Conservation (phyloP, 2,329 filamentous ascomycete genomes). For the Fulvia fulva region DNA sequence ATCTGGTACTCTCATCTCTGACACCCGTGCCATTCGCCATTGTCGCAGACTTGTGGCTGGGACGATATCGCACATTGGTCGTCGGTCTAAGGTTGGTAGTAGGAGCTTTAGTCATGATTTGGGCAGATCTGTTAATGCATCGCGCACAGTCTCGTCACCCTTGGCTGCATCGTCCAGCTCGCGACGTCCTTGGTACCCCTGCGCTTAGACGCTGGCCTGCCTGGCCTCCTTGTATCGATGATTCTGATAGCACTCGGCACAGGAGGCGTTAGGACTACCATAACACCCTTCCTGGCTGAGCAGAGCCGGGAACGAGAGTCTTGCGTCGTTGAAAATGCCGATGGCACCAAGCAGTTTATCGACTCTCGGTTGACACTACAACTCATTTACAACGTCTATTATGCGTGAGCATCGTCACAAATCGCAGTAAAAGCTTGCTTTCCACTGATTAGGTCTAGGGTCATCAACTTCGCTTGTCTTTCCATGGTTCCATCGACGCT, state of each 20-base stretch:
- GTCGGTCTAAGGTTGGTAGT: conserved; percentile 3
- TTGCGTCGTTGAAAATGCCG: background rate
- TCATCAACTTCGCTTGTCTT: conserved; percentile 12
- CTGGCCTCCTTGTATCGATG: conserved; percentile 6
- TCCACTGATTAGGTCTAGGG: conserved; percentile 1
- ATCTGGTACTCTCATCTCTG: conserved; percentile 8
- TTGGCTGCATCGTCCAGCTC: conserved; percentile 10
- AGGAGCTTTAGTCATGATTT: background rate
- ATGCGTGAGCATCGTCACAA: conserved; percentile 6
- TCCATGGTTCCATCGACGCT: conserved; percentile 9
- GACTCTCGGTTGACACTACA: conserved; percentile 12
- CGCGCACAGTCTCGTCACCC: background rate
- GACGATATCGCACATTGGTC: conserved; percentile 6
- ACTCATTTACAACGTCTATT: conserved; percentile 14
- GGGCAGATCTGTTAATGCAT: background rate
- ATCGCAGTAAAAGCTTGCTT: background rate
- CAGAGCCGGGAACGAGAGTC: background rate
- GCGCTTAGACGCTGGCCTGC: background rate
- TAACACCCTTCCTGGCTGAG: conserved; percentile 8
- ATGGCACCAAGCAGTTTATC: background rate
- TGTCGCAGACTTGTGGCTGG: conserved; percentile 6
- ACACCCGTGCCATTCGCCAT: conserved; percentile 8
- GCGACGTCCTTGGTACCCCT: conserved; percentile 1
- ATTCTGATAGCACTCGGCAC: conserved; percentile 7
- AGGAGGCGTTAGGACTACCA: conserved; percentile 6